A percentile compares a stretch with the other conserved stretches of the same genome.
Conservation (phyloP, 2,329 filamentous ascomycete genomes). For the Penicillium frequentans region DNA sequence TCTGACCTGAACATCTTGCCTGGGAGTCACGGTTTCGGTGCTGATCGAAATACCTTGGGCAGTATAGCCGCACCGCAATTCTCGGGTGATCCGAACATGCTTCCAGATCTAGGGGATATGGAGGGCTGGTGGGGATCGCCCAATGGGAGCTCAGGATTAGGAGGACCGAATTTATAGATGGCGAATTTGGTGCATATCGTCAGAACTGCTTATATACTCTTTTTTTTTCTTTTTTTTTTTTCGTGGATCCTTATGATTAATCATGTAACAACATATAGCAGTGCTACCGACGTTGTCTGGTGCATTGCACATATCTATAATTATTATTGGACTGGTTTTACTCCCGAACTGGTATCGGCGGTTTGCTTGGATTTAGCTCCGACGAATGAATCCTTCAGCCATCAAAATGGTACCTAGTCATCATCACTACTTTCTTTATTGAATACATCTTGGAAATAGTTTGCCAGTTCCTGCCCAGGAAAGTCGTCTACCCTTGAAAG, state of each 20-base stretch:
- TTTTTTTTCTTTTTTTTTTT: too few species aligned
- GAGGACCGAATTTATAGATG: constrained; percentile 18
- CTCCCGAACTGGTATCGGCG: too few species aligned
- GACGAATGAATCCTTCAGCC: too few species aligned
- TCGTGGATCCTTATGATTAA: neutral
- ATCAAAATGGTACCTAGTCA: neutral
- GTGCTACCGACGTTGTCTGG: neutral
- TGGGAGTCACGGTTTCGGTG: constrained; percentile 14
- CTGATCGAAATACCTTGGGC: constrained; percentile 1
- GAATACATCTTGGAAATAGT: neutral
- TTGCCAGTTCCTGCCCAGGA: neutral
- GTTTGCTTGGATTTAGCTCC: too few species aligned
- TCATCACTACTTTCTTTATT: neutral
- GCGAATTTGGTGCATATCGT: neutral
- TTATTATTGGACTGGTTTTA: neutral
- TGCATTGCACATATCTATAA: neutral
- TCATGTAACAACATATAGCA: neutral
- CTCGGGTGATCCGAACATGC: constrained; percentile 11
- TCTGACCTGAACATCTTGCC: constrained; percentile 29
- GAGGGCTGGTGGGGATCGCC: constrained; percentile 35
- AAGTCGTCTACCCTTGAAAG: constrained; percentile 1
- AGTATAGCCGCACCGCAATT: constrained; percentile 12
- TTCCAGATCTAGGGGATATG: constrained; percentile 28
- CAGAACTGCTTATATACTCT: neutral
- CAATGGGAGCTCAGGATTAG: constrained; percentile 6